Evolutionary conservation across 352 stramenopile genomes (phyloP).

Genomic region (Globisporangium perplexum): DNA sequence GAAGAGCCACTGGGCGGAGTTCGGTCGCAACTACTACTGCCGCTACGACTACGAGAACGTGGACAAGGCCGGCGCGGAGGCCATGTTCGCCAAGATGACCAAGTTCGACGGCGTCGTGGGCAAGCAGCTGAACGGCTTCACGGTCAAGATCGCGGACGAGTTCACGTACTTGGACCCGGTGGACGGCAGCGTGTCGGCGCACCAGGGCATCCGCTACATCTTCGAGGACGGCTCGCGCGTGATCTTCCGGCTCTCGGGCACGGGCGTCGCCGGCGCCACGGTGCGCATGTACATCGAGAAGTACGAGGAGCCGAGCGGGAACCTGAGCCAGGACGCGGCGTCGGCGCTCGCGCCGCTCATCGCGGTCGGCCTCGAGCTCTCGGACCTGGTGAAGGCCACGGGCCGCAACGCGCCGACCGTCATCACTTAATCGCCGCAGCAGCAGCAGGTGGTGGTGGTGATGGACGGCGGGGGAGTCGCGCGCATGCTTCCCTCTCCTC

Average conservation of each 20-base stretch:
- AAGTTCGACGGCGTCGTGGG: slow-evolving; percentile 64
- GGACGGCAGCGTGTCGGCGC: slow-evolving; percentile 92
- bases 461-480: too few relatives aligned
- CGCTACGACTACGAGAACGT: slow-evolving; percentile 99
- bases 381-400: slow-evolving; percentile 90
- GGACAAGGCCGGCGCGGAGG: slow-evolving; percentile 80
- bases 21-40: slow-evolving; percentile 98
- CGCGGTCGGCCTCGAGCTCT: slow-evolving; percentile 89
- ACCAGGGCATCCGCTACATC: slow-evolving; percentile 96
- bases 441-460: too few relatives aligned
- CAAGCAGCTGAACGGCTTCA: slow-evolving; percentile 75
- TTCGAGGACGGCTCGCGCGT: slow-evolving; percentile 94
- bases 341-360: slow-evolving; percentile 88
- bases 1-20: slow-evolving; percentile 94
- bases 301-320: slow-evolving; percentile 90
- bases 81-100: slow-evolving; percentile 70
- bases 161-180: slow-evolving; percentile 99
- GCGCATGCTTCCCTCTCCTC: too few relatives aligned
- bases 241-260: slow-evolving; percentile 98
- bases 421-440: slow-evolving; percentile 94
- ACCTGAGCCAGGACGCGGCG: slow-evolving; percentile 75
- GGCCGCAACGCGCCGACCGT: slow-evolving; percentile 94
- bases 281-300: slow-evolving; percentile 99
- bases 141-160: slow-evolving; percentile 90
- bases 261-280: slow-evolving; percentile 94